phyloP scores from a whole-genome alignment of 306 rosid species.

The Gillenia trifoliata region DNA sequence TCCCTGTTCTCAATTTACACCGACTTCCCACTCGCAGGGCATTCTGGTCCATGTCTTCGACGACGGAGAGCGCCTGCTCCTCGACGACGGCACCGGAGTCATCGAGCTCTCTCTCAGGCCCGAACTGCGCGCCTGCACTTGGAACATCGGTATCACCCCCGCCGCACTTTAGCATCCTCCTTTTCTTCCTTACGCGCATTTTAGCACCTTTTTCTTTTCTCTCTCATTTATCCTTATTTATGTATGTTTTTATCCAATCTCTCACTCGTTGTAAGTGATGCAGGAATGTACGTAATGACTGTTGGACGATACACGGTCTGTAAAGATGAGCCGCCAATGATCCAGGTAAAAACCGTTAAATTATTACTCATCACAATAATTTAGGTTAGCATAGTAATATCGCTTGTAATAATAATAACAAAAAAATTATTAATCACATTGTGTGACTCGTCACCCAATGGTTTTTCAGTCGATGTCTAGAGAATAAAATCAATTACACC shows the following conservation, averaged over 20 bases:
- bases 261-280: background rate
- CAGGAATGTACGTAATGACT: constrained; percentile 89
- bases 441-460: too few relatives aligned
- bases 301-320: constrained; percentile 57
- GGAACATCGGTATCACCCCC: constrained; percentile 43
- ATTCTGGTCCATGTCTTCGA: constrained; percentile 41
- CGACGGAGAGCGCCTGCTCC: constrained; percentile 28
- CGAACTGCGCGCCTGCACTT: constrained; percentile 47
- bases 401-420: too few relatives aligned
- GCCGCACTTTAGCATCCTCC: background rate
- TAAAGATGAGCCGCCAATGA: constrained; percentile 37
- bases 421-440: too few relatives aligned
- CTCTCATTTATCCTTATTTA: background rate
- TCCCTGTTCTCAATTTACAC: background rate
- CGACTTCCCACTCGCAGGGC: constrained; percentile 33
- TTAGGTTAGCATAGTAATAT: too few relatives aligned
- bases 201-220: background rate
- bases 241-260: background rate
- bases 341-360: constrained; percentile 63
- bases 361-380: background rate
- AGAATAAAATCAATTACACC: background rate
- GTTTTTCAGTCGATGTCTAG: background rate
- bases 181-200: background rate
- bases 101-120: constrained; percentile 49
- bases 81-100: constrained; percentile 78